A percentile compares a stretch with the other conserved stretches of the same genome.
These are phyloP conservation scores for Plasmodium sp. DNA, from an alignment of 169 alveolate species.

Conservation along the genomic window DNA sequence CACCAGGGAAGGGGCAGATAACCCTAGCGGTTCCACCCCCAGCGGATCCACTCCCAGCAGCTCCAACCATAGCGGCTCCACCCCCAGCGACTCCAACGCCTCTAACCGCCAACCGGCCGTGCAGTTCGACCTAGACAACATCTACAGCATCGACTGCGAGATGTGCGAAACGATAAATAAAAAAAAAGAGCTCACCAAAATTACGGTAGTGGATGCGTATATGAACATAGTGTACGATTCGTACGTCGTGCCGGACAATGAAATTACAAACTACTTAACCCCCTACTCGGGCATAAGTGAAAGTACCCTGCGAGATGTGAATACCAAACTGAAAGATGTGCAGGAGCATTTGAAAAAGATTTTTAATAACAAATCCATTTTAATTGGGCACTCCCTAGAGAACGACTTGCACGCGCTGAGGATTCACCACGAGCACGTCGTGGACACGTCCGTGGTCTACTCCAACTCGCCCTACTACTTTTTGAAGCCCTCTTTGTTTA, in stretches of 20 bases:
- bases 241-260: slow-evolving; percentile 72
- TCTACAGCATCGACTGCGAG: slow-evolving; percentile 79
- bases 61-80: neutral
- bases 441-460: slow-evolving; percentile 76
- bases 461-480: neutral
- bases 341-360: slow-evolving; percentile 58
- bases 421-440: slow-evolving; percentile 60
- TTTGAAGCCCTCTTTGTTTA: slow-evolving; percentile 64
- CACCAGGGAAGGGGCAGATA: neutral
- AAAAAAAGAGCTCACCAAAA: slow-evolving; percentile 73
- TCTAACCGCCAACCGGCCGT: neutral
- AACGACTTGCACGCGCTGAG: slow-evolving; percentile 76
- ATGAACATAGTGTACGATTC: slow-evolving; percentile 77
- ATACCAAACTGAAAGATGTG: slow-evolving; percentile 72
- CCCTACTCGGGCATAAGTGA: slow-evolving; percentile 79
- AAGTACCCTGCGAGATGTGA: slow-evolving; percentile 66
- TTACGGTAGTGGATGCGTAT: slow-evolving; percentile 77
- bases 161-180: slow-evolving; percentile 73
- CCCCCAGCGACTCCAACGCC: neutral
- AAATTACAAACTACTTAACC: slow-evolving; percentile 76
- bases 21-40: neutral
- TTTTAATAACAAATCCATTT: slow-evolving; percentile 65
- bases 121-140: slow-evolving; percentile 62
- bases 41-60: no score
- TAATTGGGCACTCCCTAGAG: slow-evolving; percentile 79